phyloP scores from a whole-genome alignment of 2,329 filamentous ascomycete genomes.

The Pseudogymnoascus pannorum region DNA sequence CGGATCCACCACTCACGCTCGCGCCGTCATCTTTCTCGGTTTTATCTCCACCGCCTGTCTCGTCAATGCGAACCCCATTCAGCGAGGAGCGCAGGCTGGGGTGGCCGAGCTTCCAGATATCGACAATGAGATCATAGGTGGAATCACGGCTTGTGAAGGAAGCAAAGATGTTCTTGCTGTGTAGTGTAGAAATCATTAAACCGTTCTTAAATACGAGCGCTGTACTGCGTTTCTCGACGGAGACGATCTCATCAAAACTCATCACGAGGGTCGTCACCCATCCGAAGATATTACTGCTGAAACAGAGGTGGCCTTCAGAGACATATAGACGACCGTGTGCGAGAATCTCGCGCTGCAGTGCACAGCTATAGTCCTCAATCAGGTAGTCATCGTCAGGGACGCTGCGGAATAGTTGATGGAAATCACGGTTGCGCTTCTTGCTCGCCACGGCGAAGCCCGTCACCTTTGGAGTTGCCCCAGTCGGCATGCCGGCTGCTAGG shows the following conservation, averaged over 20 bases:
- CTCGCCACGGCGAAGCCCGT: constrained; percentile 95
- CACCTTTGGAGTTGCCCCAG: constrained; percentile 69
- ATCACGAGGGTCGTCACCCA: constrained; percentile 98
- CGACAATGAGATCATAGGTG: constrained; percentile 93
- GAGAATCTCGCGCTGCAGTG: constrained; percentile 89
- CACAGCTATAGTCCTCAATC: constrained; percentile 97
- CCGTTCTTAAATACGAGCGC: constrained; percentile 95
- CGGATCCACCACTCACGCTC: constrained; percentile 38
- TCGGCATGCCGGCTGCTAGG: constrained; percentile 61
- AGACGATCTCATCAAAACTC: constrained; percentile 95
- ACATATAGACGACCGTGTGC: constrained; percentile 91
- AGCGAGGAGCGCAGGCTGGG: constrained; percentile 84
- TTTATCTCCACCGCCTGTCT: constrained; percentile 76
- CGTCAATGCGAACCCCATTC: constrained; percentile 77
- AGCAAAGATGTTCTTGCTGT: constrained; percentile 92
- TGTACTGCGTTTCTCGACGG: constrained; percentile 93
- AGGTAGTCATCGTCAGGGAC: constrained; percentile 97
- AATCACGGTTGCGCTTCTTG: constrained; percentile 93
- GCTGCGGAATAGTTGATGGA: constrained; percentile 88
- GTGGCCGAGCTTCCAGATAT: constrained; percentile 97
- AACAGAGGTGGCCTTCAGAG: constrained; percentile 94
- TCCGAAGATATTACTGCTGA: constrained; percentile 96
- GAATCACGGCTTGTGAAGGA: constrained; percentile 91
- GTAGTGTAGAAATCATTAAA: constrained; percentile 90
- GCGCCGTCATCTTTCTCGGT: constrained; percentile 67